Percentiles rank a stretch among this genome's conserved stretches.
These are phyloP conservation scores for Echium plantagineum DNA, from an alignment of 257 asterid species.

Conservation along the genomic window DNA sequence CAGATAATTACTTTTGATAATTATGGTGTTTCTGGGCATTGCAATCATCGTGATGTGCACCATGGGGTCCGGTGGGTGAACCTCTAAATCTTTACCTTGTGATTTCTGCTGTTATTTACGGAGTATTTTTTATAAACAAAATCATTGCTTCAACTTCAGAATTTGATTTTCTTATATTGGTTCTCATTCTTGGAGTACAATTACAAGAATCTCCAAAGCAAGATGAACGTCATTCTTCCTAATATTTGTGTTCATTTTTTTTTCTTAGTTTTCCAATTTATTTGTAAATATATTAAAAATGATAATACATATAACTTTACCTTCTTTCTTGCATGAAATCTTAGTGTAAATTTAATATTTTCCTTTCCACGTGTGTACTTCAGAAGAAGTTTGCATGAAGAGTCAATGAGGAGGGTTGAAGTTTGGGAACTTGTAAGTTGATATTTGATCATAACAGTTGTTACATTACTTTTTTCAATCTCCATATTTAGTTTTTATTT, in stretches of 20 bases:
- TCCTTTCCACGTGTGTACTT: slow-evolving; percentile 3
- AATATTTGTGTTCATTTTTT: no score
- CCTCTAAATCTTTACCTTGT: not conserved
- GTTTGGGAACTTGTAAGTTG: slow-evolving; percentile 74
- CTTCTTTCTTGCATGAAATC: not conserved
- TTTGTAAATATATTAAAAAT: no score
- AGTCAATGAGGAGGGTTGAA: slow-evolving; percentile 32
- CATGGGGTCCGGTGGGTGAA: slow-evolving; percentile 63
- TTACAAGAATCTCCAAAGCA: no score
- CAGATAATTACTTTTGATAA: slow-evolving; percentile 79
- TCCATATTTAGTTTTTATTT: not conserved
- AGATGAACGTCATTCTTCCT: no score
- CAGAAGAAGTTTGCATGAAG: slow-evolving; percentile 46
- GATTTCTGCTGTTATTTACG: no score
- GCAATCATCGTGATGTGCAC: slow-evolving; percentile 55
- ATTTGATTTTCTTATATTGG: no score
- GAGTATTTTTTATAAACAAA: no score
- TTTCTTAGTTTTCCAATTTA: no score
- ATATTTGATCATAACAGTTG: no score
- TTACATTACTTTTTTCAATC: not conserved
- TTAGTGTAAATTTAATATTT: slow-evolving; percentile 1
- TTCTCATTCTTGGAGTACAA: no score
- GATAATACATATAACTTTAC: no score
- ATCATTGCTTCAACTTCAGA: no score
- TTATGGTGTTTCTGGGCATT: slow-evolving; percentile 88